A percentile compares a stretch with the other conserved stretches of the same genome.
These are phyloP conservation scores for Corymbia maculata DNA, from an alignment of 345 rosid genomes.

Conservation along the genomic window DNA sequence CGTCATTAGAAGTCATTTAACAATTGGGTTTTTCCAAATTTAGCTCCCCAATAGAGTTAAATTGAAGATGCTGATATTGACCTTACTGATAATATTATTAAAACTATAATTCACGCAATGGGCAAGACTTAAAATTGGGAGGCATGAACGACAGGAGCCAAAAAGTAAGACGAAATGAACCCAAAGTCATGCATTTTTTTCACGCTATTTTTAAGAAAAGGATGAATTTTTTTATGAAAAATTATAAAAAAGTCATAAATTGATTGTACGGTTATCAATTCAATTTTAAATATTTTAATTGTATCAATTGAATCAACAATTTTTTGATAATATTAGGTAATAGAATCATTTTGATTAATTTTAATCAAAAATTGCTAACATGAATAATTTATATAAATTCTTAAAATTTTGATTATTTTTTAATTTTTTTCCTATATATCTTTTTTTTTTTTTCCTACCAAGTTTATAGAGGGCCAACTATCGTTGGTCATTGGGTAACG, in stretches of 20 bases:
- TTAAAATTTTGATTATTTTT: too few species aligned
- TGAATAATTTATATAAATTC: not conserved
- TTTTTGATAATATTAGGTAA: not conserved
- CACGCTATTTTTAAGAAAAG: not conserved
- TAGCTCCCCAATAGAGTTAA: not conserved
- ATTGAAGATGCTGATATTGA: not conserved
- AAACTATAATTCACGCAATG: not conserved
- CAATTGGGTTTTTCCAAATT: not conserved
- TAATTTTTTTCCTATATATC: not conserved
- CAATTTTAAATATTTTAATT: not conserved
- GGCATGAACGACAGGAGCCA: not conserved
- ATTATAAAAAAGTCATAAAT: not conserved
- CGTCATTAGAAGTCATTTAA: not conserved
- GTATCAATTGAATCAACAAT: not conserved
- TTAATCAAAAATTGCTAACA: fast-evolving
- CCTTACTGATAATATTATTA: not conserved
- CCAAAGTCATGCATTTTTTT: not conserved
- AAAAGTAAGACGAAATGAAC: not conserved
- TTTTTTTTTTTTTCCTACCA: not conserved
- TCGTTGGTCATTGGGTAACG: fast-evolving
- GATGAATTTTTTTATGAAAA: not conserved
- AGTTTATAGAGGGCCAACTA: fast-evolving
- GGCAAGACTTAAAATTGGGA: not conserved
- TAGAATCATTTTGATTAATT: fast-evolving
- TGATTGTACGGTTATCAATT: too few species aligned